These are phyloP conservation scores for Francoa sonchifolia DNA, from an alignment of 441 rosid genomes.

Conservation along the genomic window DNA sequence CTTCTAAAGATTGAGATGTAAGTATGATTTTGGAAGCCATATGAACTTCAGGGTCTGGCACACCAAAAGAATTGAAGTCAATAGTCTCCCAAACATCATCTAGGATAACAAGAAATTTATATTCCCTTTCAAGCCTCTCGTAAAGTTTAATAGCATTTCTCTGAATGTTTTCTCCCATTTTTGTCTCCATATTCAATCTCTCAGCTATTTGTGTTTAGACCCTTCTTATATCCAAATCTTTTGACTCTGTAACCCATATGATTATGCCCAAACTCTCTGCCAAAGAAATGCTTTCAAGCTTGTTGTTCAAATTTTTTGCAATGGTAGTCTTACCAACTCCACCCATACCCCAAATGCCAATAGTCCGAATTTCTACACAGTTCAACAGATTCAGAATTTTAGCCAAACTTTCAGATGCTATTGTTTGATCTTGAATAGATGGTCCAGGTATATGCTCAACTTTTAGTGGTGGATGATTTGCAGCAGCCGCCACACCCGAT, in stretches of 20 bases:
- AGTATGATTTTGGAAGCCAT: background rate
- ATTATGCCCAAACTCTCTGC: slow-evolving; percentile 2
- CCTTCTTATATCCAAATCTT: background rate
- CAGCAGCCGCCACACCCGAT: slow-evolving; percentile 4
- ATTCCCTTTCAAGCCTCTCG: background rate
- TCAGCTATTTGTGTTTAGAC: slow-evolving; percentile 11
- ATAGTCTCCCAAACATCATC: background rate
- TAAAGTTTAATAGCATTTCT: background rate
- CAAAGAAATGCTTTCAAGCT: background rate
- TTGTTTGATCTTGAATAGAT: slow-evolving; percentile 12
- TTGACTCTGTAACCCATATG: slow-evolving; percentile 11
- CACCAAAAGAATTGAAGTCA: background rate
- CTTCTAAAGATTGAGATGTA: background rate
- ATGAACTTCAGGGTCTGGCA: background rate
- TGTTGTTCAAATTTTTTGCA: slow-evolving; percentile 13
- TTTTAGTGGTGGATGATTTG: background rate
- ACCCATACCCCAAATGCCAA: slow-evolving; percentile 9
- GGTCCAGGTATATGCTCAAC: slow-evolving; percentile 22
- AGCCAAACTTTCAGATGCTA: slow-evolving; percentile 1
- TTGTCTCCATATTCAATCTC: slow-evolving; percentile 23
- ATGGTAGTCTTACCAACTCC: slow-evolving; percentile 14
- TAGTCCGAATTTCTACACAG: slow-evolving; percentile 1
- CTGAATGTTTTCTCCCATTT: background rate
- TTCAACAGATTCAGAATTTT: background rate
- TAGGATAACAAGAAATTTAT: background rate